Conservation (phyloP, 2,329 filamentous ascomycete species). For the Epichloe hybrida region DNA sequence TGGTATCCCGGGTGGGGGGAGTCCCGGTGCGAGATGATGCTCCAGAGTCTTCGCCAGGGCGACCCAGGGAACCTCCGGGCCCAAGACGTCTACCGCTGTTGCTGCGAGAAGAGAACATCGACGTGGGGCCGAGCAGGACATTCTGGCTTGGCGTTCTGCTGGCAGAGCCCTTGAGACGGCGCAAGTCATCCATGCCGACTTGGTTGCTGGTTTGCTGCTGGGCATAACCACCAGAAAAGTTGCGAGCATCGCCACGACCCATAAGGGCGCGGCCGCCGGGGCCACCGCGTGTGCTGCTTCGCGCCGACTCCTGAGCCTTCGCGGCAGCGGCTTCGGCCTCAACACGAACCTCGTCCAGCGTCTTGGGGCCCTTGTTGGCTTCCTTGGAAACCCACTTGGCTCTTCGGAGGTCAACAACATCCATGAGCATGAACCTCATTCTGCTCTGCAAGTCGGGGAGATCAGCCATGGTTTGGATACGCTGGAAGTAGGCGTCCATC, state of each 20-base stretch:
- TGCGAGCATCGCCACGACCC: constrained; percentile 77
- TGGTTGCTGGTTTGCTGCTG: constrained; percentile 70
- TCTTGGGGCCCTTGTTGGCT: constrained; percentile 89
- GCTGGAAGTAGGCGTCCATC: constrained; percentile 88
- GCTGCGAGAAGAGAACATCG: constrained; percentile 78
- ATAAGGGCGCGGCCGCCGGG: constrained; percentile 52
- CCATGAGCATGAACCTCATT: constrained; percentile 93
- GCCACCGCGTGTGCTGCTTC: constrained; percentile 50
- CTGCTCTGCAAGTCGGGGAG: constrained; percentile 73
- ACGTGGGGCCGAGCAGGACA: constrained; percentile 64
- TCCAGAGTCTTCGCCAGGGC: constrained; percentile 71
- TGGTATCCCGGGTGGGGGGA: constrained; percentile 49
- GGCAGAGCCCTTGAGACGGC: constrained; percentile 57
- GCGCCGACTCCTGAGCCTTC: constrained; percentile 62
- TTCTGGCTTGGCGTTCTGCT: constrained; percentile 49
- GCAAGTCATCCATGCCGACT: constrained; percentile 82
- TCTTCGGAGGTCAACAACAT: constrained; percentile 73
- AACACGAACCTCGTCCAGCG: constrained; percentile 79
- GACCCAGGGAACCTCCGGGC: constrained; percentile 57
- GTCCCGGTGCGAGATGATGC: constrained; percentile 83
- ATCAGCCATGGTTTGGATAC: constrained; percentile 72
- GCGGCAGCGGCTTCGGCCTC: constrained; percentile 69
- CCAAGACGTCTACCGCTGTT: constrained; percentile 77
- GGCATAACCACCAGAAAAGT: constrained; percentile 61
- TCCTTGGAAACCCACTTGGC: constrained; percentile 78